These are phyloP conservation scores for Aspergillus transmontanensis DNA, from an alignment of 2,329 filamentous ascomycete genomes.

Conservation along the genomic window DNA sequence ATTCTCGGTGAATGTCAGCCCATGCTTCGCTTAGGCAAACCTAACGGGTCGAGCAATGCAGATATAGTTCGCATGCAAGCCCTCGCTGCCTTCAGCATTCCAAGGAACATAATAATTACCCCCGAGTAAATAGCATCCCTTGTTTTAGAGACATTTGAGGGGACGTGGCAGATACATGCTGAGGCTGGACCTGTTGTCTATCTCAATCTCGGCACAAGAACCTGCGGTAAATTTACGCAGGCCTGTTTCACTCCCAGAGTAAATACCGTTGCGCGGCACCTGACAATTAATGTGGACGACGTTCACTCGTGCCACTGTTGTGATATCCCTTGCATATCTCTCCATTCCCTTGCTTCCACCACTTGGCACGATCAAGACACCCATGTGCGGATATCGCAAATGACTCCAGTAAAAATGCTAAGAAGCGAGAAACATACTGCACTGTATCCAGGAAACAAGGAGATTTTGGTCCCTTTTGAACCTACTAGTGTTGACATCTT, in stretches of 20 bases:
- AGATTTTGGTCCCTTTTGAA: not conserved
- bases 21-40: not conserved
- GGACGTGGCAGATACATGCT: not conserved
- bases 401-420: not conserved
- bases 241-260: not conserved
- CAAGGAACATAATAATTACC: not conserved
- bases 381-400: not conserved
- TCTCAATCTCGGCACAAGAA: not conserved
- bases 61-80: not conserved
- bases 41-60: not conserved
- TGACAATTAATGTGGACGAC: not conserved
- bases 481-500: not conserved
- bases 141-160: not conserved
- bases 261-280: not conserved
- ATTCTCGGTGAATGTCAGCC: not conserved
- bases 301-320: not conserved
- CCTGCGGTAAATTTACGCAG: not conserved
- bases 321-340: constrained; percentile 13
- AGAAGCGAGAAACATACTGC: not conserved
- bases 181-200: not conserved
- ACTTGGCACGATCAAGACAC: not conserved
- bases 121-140: not conserved
- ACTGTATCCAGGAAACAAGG: not conserved
- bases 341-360: constrained; percentile 8
- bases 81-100: constrained; percentile 9